Evolutionary conservation across 768 basidiomycete genomes (phyloP), one percentile per base, ranked within the genome.

Genomic region (Cyclocybe cylindracea): DNA sequence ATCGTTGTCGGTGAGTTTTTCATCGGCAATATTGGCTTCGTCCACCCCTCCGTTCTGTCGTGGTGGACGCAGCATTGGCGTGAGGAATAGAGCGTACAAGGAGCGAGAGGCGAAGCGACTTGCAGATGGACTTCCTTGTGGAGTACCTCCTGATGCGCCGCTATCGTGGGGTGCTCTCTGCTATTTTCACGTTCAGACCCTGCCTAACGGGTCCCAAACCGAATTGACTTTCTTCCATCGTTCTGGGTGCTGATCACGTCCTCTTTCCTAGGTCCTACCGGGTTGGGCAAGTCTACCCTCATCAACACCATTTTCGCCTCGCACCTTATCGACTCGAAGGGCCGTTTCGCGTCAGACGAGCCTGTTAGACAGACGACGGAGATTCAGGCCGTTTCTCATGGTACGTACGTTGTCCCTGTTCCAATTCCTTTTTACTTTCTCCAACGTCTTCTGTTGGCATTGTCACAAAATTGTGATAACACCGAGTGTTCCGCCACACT

Each of bases 231-330:
- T 4, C 9, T 37, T 51, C 3, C 4, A 37, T 24, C 4, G 35
- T 6, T 24, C 39, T 48, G 14, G 37, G 13, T 41, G 32, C 51
- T 43, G 10, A 31, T 34, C 10, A 37, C 24, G 39, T 44, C 41
- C 13, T 14, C n/a, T 18, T 59, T 37, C 52, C 38, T 58, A 97
- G 95, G 95, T 47, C 96, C 96, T 78, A 98, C 94, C 46, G 96
- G 96, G 55, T 79, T 99, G 40, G 96, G 96, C 69, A 99, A 99
- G 79, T 97, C 94, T 65, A 99, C 96, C 40, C 78, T 99, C 65
- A 93, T 98, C 70, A 98, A 98, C 82, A 98, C 96, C 43, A 91
- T 99, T 71, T 99, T 99, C 68, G 96, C 97, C 54, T 96, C 94
- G 50, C 96, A 98, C 76, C 82, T 99, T 69, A 89, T 98, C 64